A percentile compares a stretch with the other conserved stretches of the same genome.
phyloP scores from a whole-genome alignment of 257 asterid genomes.

The Misopates orontium region DNA sequence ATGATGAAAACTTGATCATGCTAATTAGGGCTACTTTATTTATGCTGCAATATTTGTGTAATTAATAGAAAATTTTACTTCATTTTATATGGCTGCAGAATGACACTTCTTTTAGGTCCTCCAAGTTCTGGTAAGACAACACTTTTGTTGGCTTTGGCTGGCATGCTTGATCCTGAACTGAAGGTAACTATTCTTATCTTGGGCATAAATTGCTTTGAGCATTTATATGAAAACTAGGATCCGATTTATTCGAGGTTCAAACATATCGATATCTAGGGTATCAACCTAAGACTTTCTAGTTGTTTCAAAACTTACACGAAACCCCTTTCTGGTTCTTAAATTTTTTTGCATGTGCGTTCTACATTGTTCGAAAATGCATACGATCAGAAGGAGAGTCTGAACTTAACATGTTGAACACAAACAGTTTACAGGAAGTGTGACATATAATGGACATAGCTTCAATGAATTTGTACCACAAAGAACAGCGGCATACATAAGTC shows the following conservation, averaged over 20 bases:
- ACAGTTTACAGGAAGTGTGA: conserved; percentile 42
- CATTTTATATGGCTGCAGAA: conserved; percentile 22
- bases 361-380: neutral
- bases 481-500: conserved; percentile 48
- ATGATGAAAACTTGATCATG: too few species aligned
- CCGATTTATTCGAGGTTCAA: too few species aligned
- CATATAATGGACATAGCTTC: conserved; percentile 50
- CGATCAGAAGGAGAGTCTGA: neutral
- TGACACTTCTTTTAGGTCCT: conserved; percentile 47
- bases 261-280: too few species aligned
- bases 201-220: neutral
- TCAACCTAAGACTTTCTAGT: too few species aligned
- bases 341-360: neutral
- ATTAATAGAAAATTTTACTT: neutral
- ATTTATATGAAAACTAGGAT: neutral
- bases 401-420: neutral
- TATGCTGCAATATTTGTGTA: neutral
- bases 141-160: conserved; percentile 39
- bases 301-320: too few species aligned
- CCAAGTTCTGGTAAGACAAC: conserved; percentile 52
- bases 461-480: conserved; percentile 46
- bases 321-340: too few species aligned
- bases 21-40: neutral
- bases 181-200: conserved; percentile 21
- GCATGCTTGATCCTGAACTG: conserved; percentile 31